These are phyloP conservation scores for Talaromyces thailandensis DNA, from an alignment of 495 filamentous ascomycete genomes.

Conservation along the genomic window DNA sequence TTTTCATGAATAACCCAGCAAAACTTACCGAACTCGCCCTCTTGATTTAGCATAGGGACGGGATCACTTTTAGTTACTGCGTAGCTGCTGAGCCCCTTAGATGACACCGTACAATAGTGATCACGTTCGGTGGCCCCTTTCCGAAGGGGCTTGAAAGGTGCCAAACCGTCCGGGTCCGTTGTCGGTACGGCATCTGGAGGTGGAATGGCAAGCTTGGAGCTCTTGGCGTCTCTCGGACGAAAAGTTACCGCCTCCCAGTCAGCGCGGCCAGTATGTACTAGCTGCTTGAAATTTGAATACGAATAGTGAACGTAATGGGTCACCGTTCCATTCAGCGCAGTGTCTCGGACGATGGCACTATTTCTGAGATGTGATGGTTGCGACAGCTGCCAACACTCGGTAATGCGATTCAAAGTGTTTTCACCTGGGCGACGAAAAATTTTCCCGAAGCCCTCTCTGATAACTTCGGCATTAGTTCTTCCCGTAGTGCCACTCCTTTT, in stretches of 20 bases:
- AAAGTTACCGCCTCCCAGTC: conserved; percentile 51
- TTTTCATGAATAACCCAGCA: no score
- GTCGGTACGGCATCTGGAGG: conserved; percentile 26
- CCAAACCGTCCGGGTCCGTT: conserved; percentile 47
- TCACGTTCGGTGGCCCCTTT: neutral
- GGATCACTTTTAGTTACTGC: conserved; percentile 6
- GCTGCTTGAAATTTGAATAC: conserved; percentile 42
- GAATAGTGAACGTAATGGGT: conserved; percentile 54
- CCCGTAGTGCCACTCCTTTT: conserved; percentile 41
- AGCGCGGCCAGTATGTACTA: conserved; percentile 45
- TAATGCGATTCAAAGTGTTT: conserved; percentile 42
- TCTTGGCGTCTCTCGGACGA: conserved; percentile 26
- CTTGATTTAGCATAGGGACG: neutral
- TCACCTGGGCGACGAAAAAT: conserved; percentile 54
- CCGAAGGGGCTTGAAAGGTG: neutral
- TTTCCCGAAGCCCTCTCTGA: conserved; percentile 30
- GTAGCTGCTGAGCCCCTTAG: neutral
- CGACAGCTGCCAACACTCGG: conserved; percentile 49
- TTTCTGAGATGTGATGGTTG: conserved; percentile 57
- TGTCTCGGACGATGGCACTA: conserved; percentile 55
- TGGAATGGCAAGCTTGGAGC: conserved; percentile 18
- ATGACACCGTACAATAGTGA: neutral
- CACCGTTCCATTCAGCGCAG: conserved; percentile 38
- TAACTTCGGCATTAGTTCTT: conserved; percentile 40
- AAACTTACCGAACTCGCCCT: neutral